phyloP scores from a whole-genome alignment of 2,329 filamentous ascomycete genomes.

The Aspergillus sp. region DNA sequence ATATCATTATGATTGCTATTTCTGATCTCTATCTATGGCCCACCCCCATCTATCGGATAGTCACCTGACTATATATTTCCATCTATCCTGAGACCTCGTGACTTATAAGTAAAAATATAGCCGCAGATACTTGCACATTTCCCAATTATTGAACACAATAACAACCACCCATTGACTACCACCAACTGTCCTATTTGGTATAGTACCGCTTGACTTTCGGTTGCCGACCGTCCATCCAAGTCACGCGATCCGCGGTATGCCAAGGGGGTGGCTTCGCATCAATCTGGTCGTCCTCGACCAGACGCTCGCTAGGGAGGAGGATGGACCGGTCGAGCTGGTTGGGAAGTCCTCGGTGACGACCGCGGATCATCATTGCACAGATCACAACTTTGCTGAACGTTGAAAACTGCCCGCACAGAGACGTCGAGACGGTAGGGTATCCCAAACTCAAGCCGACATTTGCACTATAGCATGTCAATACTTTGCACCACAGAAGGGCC shows the following conservation, averaged over 20 bases:
- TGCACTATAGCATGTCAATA: constrained; percentile 20
- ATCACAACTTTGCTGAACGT: constrained; percentile 53
- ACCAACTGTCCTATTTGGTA: constrained; percentile 4
- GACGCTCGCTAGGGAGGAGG: constrained; percentile 27
- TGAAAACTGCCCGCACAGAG: constrained; percentile 45
- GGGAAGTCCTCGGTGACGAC: constrained; percentile 54
- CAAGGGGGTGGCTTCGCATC: constrained; percentile 2
- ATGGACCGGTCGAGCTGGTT: constrained; percentile 52
- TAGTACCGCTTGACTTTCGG: constrained; percentile 6
- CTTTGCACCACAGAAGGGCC: not conserved
- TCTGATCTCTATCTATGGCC: too few relatives aligned
- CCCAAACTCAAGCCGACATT: constrained; percentile 36
- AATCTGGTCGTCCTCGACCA: constrained; percentile 13
- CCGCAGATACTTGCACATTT: too few relatives aligned
- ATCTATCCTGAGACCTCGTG: too few relatives aligned
- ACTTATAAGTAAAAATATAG: too few relatives aligned
- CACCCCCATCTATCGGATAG: too few relatives aligned
- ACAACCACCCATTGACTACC: not conserved
- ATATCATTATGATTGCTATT: too few relatives aligned
- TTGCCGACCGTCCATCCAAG: not conserved
- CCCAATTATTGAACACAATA: too few relatives aligned
- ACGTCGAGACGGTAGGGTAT: constrained; percentile 27
- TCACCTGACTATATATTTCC: too few relatives aligned
- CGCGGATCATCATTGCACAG: constrained; percentile 55
- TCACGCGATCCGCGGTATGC: not conserved